Percentiles rank a stretch among this genome's conserved stretches.
Evolutionary conservation across 176 grass and related monocot species (phyloP).

Genomic region (Aegilops sharonensis): DNA sequence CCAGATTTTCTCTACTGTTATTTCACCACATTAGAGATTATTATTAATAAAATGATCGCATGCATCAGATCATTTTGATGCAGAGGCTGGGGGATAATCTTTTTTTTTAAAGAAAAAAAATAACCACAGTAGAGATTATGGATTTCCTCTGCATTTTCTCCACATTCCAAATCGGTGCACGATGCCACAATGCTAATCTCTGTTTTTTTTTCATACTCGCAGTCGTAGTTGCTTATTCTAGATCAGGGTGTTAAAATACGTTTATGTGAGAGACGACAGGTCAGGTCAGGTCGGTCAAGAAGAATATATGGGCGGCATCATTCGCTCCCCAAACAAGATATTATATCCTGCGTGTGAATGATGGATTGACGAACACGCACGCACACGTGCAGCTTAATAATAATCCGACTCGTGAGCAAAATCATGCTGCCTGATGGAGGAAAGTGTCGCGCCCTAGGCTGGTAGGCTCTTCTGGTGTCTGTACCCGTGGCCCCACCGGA

Average conservation of each 20-base stretch:
- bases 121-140: no score
- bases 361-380: slow-evolving; percentile 14
- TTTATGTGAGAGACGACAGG: not conserved
- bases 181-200: not conserved
- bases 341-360: not conserved
- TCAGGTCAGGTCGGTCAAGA: not conserved
- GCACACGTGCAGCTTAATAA: slow-evolving; percentile 27
- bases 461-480: slow-evolving; percentile 37
- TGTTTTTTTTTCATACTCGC: not conserved
- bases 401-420: slow-evolving; percentile 16
- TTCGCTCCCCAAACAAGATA: not conserved
- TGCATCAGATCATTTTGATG: no score
- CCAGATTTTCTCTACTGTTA: not conserved
- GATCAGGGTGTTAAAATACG: not conserved
- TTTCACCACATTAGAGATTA: no score
- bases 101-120: no score
- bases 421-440: slow-evolving; percentile 22
- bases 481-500: not conserved
- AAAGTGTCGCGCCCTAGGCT: not conserved
- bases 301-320: not conserved
- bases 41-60: no score
- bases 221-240: not conserved
- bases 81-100: no score
- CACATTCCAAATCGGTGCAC: not conserved
- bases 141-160: not conserved